Percentiles rank a stretch among this genome's conserved stretches.
These are phyloP conservation scores for Geum urbanum DNA, from an alignment of 306 rosid species.

Conservation along the genomic window DNA sequence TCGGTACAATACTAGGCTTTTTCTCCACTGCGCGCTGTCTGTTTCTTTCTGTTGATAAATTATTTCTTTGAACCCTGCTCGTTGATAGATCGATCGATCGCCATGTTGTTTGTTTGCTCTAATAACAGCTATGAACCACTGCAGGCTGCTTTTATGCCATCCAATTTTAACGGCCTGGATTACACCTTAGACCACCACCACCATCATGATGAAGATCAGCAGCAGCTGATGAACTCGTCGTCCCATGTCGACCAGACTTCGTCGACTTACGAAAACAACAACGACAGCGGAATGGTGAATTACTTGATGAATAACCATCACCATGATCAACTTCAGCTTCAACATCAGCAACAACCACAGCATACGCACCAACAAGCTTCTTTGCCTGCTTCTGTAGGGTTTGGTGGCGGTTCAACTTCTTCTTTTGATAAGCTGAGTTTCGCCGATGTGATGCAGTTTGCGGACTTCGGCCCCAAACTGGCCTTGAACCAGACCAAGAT, in stretches of 20 bases:
- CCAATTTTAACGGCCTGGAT: slow-evolving; percentile 45
- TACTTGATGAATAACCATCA: slow-evolving; percentile 43
- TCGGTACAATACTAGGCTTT: slow-evolving; percentile 44
- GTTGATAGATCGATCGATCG: slow-evolving; percentile 3
- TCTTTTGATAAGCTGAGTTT: slow-evolving; percentile 68
- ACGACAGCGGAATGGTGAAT: slow-evolving; percentile 33
- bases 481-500: slow-evolving; percentile 55
- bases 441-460: slow-evolving; percentile 91
- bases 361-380: not conserved
- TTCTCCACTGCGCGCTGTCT: not conserved
- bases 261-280: slow-evolving; percentile 19
- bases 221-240: slow-evolving; percentile 27
- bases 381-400: slow-evolving; percentile 24
- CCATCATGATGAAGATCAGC: slow-evolving; percentile 28
- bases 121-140: slow-evolving; percentile 26
- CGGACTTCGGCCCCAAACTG: slow-evolving; percentile 84
- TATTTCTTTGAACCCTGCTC: slow-evolving; percentile 15
- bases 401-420: slow-evolving; percentile 28
- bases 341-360: slow-evolving; percentile 16
- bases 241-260: slow-evolving; percentile 37
- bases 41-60: slow-evolving; percentile 27
- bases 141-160: slow-evolving; percentile 55
- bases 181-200: slow-evolving; percentile 33
- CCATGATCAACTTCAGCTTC: slow-evolving; percentile 25
- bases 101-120: slow-evolving; percentile 40